Conservation (phyloP, 768 basidiomycete genomes). For the Tephrocybe sp. region DNA sequence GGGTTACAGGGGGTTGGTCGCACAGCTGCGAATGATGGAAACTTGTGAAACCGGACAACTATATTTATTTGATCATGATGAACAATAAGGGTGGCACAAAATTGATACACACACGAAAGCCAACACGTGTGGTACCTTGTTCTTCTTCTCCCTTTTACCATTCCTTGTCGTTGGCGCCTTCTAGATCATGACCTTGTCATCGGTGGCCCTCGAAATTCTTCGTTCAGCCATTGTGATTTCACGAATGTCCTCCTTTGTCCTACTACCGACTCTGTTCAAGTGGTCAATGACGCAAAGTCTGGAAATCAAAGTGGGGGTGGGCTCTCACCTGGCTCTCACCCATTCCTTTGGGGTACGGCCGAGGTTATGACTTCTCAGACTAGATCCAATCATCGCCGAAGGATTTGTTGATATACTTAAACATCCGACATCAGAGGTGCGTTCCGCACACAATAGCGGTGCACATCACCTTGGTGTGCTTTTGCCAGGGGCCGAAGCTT, state of each 20-base stretch:
- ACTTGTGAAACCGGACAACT: slow-evolving; percentile 3
- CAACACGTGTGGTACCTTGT: slow-evolving; percentile 10
- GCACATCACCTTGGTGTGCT: not conserved
- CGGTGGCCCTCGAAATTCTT: not conserved
- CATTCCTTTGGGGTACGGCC: not conserved
- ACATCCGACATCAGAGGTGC: not conserved
- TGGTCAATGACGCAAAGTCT: not conserved
- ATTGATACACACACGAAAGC: not conserved
- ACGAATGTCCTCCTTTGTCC: no score
- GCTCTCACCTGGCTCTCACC: not conserved
- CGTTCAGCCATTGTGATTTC: no score
- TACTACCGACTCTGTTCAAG: no score
- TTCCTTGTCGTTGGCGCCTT: not conserved
- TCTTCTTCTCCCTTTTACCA: not conserved
- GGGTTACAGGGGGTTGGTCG: slow-evolving; percentile 14
- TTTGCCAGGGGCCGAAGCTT: not conserved
- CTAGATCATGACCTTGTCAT: not conserved
- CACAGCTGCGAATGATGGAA: slow-evolving; percentile 13
- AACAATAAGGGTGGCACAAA: slow-evolving; percentile 8
- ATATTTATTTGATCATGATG: slow-evolving; percentile 12
- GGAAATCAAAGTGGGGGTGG: not conserved
- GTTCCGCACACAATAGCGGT: not conserved
- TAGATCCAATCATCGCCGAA: not conserved
- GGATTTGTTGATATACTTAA: not conserved
- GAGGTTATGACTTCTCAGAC: not conserved